A percentile compares a stretch with the other conserved stretches of the same genome.
These are phyloP conservation scores for Aureobasidium lini DNA, from an alignment of 2,329 filamentous ascomycete genomes.

Conservation along the genomic window DNA sequence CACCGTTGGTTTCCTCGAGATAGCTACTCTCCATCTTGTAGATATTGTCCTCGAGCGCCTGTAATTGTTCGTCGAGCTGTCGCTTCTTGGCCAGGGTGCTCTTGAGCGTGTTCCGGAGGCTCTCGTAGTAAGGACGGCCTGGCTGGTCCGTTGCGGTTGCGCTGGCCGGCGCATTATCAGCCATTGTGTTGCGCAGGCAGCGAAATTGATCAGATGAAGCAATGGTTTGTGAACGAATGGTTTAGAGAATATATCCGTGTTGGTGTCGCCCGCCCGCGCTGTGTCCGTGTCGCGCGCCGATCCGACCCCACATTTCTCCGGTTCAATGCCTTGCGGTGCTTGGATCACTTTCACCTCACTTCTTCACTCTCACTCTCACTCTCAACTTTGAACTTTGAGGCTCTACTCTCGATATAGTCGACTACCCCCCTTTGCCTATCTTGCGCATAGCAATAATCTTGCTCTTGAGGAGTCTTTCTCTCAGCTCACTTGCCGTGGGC, in stretches of 20 bases:
- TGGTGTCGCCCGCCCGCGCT: background rate
- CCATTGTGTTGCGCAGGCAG: conserved; percentile 30
- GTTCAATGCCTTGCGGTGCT: background rate
- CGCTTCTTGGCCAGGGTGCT: conserved; percentile 60
- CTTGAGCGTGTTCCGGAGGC: conserved; percentile 59
- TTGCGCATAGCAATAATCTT: conserved; percentile 6
- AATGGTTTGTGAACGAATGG: background rate
- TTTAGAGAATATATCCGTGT: background rate
- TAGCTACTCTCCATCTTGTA: conserved; percentile 77
- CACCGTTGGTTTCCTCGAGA: conserved; percentile 75
- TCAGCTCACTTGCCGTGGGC: conserved; percentile 10
- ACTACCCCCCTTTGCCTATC: background rate
- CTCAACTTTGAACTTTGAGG: too few species aligned
- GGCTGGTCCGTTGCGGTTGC: conserved; percentile 37
- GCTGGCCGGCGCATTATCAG: conserved; percentile 39
- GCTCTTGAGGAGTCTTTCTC: conserved; percentile 13
- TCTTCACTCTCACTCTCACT: background rate
- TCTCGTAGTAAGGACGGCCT: conserved; percentile 59
- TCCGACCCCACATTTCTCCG: background rate
- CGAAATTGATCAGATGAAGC: background rate
- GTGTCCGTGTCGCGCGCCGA: too few species aligned
- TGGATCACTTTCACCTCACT: too few species aligned
- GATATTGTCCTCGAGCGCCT: conserved; percentile 67
- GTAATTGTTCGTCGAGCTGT: conserved; percentile 46
- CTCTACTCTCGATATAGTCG: background rate